Evolutionary conservation across 768 basidiomycete genomes (phyloP).

Genomic region (Russula emetica): DNA sequence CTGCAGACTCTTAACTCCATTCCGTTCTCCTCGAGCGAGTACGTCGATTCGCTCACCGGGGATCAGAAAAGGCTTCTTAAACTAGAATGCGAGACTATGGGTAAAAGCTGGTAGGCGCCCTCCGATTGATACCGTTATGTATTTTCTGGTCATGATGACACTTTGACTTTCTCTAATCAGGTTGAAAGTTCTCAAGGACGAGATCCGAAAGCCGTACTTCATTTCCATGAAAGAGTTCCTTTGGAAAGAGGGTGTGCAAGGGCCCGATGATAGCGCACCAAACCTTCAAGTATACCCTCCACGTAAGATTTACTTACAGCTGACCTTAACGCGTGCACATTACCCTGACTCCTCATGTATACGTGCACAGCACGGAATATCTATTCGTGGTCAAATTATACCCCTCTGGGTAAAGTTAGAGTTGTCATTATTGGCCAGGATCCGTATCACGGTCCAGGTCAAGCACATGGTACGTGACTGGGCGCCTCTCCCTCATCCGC

Average conservation of each 20-base stretch:
- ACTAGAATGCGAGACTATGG: conserved; percentile 71
- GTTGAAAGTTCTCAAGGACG: conserved; percentile 70
- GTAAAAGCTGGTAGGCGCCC: conserved; percentile 58
- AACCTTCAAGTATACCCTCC: conserved; percentile 69
- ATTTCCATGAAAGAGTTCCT: conserved; percentile 65
- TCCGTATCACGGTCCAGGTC: conserved; percentile 75
- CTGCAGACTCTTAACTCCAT: conserved; percentile 53
- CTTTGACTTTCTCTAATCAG: conserved; percentile 35
- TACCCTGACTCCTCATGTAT: conserved; percentile 5
- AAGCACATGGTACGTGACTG: conserved; percentile 74
- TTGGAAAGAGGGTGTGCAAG: conserved; percentile 58
- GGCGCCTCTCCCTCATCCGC: conserved; percentile 8
- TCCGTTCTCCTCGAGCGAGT: conserved; percentile 60
- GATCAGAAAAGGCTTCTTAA: conserved; percentile 54
- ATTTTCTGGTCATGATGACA: conserved; percentile 2
- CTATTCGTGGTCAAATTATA: conserved; percentile 83
- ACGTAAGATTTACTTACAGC: conserved; percentile 44
- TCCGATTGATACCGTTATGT: too few relatives aligned
- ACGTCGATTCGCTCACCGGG: conserved; percentile 49
- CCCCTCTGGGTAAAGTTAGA: conserved; percentile 77
- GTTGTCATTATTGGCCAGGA: conserved; percentile 91
- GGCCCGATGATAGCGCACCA: conserved; percentile 44
- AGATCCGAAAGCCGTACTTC: conserved; percentile 76
- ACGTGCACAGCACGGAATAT: conserved; percentile 64
- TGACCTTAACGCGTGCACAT: not conserved